phyloP scores from a whole-genome alignment of 495 filamentous ascomycete species.

The Aspergillus avenaceus region DNA sequence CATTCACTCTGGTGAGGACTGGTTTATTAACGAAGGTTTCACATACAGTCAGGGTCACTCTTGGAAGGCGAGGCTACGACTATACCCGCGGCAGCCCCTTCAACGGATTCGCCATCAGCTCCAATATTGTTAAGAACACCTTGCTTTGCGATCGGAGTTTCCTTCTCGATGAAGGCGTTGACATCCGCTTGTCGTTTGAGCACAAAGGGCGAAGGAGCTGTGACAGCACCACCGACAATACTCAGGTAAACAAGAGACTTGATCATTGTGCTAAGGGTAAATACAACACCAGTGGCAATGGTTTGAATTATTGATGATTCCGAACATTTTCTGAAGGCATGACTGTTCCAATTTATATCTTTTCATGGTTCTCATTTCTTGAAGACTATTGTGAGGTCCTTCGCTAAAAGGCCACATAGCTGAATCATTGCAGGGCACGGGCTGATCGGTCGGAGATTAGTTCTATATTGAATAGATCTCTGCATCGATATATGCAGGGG shows the following conservation, averaged over 20 bases:
- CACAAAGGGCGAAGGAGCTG: background rate
- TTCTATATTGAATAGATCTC: background rate
- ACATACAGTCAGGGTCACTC: constrained; percentile 50
- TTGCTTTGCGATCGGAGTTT: constrained; percentile 50
- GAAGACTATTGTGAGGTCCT: background rate
- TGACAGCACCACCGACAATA: background rate
- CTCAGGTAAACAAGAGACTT: background rate
- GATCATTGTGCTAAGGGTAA: background rate
- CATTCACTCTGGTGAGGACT: background rate
- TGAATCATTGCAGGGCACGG: background rate
- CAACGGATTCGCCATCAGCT: constrained; percentile 39
- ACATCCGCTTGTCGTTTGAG: constrained; percentile 7
- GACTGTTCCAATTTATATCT: background rate
- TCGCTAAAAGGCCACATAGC: background rate
- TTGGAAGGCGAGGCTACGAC: constrained; percentile 56
- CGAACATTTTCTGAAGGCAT: background rate
- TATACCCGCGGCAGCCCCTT: constrained; percentile 45
- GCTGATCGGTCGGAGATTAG: background rate
- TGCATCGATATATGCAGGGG: background rate
- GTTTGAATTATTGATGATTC: background rate
- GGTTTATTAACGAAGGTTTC: background rate
- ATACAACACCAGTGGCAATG: background rate
- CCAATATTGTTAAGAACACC: constrained; percentile 58
- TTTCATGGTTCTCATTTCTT: background rate
- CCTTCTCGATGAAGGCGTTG: constrained; percentile 50